A percentile compares a stretch with the other conserved stretches of the same genome.
Evolutionary conservation across 257 asterid genomes (phyloP).

Genomic region (Thymus mandschuricus): DNA sequence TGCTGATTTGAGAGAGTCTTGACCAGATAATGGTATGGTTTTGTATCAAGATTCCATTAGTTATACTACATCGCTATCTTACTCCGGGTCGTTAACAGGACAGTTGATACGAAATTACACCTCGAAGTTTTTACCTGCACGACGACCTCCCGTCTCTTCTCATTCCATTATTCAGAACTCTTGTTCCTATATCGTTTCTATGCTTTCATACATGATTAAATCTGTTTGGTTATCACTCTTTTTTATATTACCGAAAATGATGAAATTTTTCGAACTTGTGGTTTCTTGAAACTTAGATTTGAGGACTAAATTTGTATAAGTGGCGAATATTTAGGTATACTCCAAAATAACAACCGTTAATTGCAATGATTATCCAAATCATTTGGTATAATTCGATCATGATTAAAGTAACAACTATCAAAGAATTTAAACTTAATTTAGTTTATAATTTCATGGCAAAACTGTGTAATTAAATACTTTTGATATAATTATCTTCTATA

Average conservation of each 20-base stretch:
- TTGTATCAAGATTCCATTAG: constrained; percentile 31
- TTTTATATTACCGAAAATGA: no score
- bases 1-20: constrained; percentile 24
- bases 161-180: background rate
- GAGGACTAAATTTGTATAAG: no score
- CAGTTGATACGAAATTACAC: constrained; percentile 36
- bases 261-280: no score
- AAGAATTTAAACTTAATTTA: no score
- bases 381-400: background rate
- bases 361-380: background rate
- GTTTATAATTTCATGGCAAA: no score
- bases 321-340: no score
- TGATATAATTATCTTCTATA: no score
- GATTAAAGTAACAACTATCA: background rate
- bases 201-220: no score
- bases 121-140: constrained; percentile 11
- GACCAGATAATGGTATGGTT: constrained; percentile 32
- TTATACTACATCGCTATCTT: constrained; percentile 36
- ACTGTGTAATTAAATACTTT: no score
- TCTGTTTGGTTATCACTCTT: no score
- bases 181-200: background rate
- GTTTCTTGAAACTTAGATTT: no score
- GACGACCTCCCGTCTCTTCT: background rate
- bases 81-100: constrained; percentile 22
- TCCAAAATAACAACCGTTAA: background rate